Conservation (phyloP, 2,329 filamentous ascomycete genomes). For the Leptosphaerulina australis region DNA sequence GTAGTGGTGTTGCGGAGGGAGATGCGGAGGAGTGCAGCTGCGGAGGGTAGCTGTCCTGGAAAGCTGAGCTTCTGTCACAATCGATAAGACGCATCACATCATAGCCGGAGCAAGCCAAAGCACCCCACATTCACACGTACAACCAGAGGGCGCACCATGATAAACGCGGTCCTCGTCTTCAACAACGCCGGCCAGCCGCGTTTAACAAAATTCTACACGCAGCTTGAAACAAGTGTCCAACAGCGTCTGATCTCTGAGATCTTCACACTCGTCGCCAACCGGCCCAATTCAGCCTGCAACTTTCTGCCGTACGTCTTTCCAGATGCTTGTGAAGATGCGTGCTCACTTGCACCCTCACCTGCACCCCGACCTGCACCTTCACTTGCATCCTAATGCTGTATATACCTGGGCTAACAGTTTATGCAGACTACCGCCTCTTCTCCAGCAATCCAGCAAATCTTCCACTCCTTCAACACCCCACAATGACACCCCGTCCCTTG, state of each 20-base stretch:
- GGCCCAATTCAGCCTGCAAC: conserved; percentile 91
- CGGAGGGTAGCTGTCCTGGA: conserved; percentile 3
- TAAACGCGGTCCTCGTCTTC: conserved; percentile 98
- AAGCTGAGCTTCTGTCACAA: conserved; percentile 18
- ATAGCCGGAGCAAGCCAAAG: conserved; percentile 1
- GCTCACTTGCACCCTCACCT: conserved; percentile 18
- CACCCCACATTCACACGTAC: conserved; percentile 7
- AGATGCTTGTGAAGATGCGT: conserved; percentile 11
- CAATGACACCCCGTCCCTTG: conserved; percentile 90
- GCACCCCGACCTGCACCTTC: too few relatives aligned
- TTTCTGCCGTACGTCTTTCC: conserved; percentile 73
- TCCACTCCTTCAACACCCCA: conserved; percentile 62
- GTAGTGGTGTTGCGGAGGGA: too few relatives aligned
- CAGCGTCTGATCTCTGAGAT: conserved; percentile 97
- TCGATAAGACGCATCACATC: conserved; percentile 16
- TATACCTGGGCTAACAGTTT: too few relatives aligned
- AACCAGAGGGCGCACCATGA: conserved; percentile 67
- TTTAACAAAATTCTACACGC: conserved; percentile 98
- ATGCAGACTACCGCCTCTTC: conserved; percentile 67
- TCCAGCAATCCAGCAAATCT: conserved; percentile 57
- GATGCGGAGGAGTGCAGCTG: neutral
- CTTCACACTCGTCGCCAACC: conserved; percentile 92
- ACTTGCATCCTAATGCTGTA: too few relatives aligned
- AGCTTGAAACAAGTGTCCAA: conserved; percentile 95
- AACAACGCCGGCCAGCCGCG: conserved; percentile 97